Base-by-base conservation (phyloP, 176 grass and related monocot species). In the Avena insularis region DNA sequence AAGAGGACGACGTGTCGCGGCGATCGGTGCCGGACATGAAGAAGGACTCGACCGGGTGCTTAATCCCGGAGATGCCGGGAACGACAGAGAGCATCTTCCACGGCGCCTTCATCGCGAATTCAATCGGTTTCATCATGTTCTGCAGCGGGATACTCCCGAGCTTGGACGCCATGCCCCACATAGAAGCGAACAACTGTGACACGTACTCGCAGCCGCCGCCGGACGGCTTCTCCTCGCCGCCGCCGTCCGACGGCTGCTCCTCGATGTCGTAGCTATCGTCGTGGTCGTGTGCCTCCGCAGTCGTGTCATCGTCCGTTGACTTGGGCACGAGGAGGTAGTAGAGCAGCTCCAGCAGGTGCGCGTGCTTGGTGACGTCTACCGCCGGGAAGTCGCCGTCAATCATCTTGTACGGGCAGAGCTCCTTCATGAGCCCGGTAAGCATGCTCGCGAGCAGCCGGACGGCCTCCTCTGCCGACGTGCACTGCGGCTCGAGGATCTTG, bases 321-420 rank as follows among this genome's bases (percentile, higher is more conserved):
- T 9, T 59, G 19, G 7, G 57, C 19, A 93, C 61, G 66, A 97
- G 35, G 13, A 93, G 63, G 77, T 47, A 68, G 82, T 93, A 97
- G 19, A 97, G 95, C 25, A 95, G 50, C 46, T 95, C 89, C 36
- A 97, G 81, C 25, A 97, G 83, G 87, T 97, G 95, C 12, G 87
- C 53, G 63, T 97, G 87, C 87, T 85, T 86, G 40, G 58, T 4
- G 15, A 85, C 79, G 71, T 95, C 91, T 57, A 95, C 48, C 23
- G 36, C 55, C 12, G 93, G 91, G 76, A 98, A 90, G 70, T 15
- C 87, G 46, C 70, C 40, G 0, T 87, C 85, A 91, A 92, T 87
- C 91, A 93, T 88, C 82, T 98, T 98, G 40, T 93, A 89, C 23
- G 95, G 95, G 51, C 80, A 97, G 55, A 95, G 83, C 87, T 97